phyloP scores from a whole-genome alignment of 805 yeast species.

The Kazachstania bromeliacearum region DNA sequence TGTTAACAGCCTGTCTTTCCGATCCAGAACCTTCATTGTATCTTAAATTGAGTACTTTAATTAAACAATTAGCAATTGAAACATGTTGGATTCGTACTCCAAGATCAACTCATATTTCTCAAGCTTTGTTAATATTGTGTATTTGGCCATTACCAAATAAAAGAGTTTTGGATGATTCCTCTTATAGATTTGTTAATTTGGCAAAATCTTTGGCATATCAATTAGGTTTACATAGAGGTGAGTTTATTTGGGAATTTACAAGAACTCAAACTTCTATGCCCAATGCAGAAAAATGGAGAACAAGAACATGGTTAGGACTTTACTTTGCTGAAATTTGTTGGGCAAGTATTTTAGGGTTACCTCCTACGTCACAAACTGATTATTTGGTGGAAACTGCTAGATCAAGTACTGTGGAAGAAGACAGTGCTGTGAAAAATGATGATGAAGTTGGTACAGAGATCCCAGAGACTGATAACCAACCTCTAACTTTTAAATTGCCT shows the following conservation, averaged over 20 bases:
- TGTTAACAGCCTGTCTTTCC: slow-evolving; percentile 73
- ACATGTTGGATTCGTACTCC: slow-evolving; percentile 93
- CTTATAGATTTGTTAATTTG: slow-evolving; percentile 78
- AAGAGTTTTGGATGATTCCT: slow-evolving; percentile 84
- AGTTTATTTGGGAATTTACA: slow-evolving; percentile 81
- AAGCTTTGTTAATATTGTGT: slow-evolving; percentile 73
- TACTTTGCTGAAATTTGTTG: slow-evolving; percentile 85
- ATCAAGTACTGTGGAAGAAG: slow-evolving; percentile 37
- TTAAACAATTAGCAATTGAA: slow-evolving; percentile 80
- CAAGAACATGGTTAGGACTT: slow-evolving; percentile 84
- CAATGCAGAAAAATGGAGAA: slow-evolving; percentile 90
- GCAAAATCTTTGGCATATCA: slow-evolving; percentile 81
- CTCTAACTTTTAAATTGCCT: slow-evolving; percentile 37
- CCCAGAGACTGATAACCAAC: background rate
- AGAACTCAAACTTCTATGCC: slow-evolving; percentile 82
- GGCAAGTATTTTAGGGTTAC: slow-evolving; percentile 80
- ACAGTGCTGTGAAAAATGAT: slow-evolving; percentile 4
- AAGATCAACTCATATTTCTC: slow-evolving; percentile 86
- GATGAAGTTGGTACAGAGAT: slow-evolving; percentile 19
- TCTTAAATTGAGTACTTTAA: slow-evolving; percentile 61
- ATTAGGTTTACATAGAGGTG: slow-evolving; percentile 84
- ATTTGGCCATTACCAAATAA: slow-evolving; percentile 92
- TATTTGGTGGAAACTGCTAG: slow-evolving; percentile 72
- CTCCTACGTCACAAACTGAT: slow-evolving; percentile 79
- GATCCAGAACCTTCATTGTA: slow-evolving; percentile 83